Percentiles rank a stretch among this genome's conserved stretches.
Conservation (phyloP, 306 rosid genomes). For the Comarum palustre region DNA sequence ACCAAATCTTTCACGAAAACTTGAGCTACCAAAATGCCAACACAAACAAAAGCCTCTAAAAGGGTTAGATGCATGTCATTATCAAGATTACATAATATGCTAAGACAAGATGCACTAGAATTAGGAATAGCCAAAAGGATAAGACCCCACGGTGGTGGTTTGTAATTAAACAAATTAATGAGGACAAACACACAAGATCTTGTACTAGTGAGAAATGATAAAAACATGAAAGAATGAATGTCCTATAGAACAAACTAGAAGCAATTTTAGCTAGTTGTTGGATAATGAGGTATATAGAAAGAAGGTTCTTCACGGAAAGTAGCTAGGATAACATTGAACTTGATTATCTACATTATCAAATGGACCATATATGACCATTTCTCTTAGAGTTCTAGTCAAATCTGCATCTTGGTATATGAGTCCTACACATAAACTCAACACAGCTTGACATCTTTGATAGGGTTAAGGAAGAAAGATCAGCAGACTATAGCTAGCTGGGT, state of each 20-base stretch:
- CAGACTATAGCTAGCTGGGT: neutral
- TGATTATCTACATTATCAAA: neutral
- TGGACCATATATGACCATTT: constrained; percentile 3
- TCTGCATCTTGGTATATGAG: constrained; percentile 1
- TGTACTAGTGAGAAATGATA: neutral
- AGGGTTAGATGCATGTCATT: constrained; percentile 7
- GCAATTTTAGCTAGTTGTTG: neutral
- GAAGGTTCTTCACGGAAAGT: constrained; percentile 25
- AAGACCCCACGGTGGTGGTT: constrained; percentile 3
- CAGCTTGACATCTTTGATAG: neutral
- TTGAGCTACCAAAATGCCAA: neutral
- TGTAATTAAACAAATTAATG: neutral
- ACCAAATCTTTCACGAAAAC: constrained; percentile 7
- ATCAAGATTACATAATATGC: neutral
- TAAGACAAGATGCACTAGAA: constrained; percentile 5
- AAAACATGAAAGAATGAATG: constrained; percentile 9
- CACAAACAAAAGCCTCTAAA: neutral
- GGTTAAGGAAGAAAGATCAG: constrained; percentile 7
- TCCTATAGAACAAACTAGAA: constrained; percentile 9
- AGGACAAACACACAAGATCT: neutral
- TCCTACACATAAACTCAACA: neutral
- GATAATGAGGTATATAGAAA: neutral
- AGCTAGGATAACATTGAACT: neutral
- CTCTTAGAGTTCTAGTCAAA: constrained; percentile 2
- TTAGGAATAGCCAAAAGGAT: neutral